Evolutionary conservation across 768 basidiomycete species (phyloP), one percentile per base, ranked within the genome.

Genomic region (Clavulina sp.): DNA sequence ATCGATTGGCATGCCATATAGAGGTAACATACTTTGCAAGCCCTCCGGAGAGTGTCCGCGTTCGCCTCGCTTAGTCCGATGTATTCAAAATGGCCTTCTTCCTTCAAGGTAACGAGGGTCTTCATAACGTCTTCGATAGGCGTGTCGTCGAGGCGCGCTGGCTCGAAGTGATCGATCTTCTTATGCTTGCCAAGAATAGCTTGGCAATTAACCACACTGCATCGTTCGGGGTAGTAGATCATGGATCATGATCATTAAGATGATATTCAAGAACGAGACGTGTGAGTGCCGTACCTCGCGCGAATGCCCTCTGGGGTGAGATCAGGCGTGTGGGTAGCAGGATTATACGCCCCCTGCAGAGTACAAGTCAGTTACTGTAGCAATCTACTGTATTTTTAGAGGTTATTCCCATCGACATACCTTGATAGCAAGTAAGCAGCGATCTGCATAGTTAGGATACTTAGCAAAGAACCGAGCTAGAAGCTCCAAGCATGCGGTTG

Each of bases 141-240:
- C 5, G 66, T 58, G 1, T 63, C 68, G 31, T 75, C 74, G n/a
- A 74, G 64, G 4, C 75, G 67, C 1, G 76, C 73, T 21, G 65
- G 63, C 60, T 80, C 63, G 62, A 73, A 83, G 2, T 81, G 62
- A 60, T 83, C 81, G 52, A 81, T 59, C 53, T 66, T 70, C n/a
- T 57, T 54, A 40, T 52, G 51, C 13, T 54, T 30, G 16, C 43
- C 49, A 18, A 54, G 52, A 13, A 19, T 66, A 2, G 61, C 63
- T 47, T 70, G 66, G 58, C 72, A 66, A 21, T 62, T 61, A 26
- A 67, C 61, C 18, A 78, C 65, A 50, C 76, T 74, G 18, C 66
- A 60, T 5, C 70, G 60, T 70, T 71, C 7, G 34, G 9, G 9
- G 7, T 19, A 38, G 9, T 38, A 38, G 7, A 7, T 38, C 7